phyloP scores from a whole-genome alignment of 2,329 filamentous ascomycete species.

The Plenodomus lindquistii region DNA sequence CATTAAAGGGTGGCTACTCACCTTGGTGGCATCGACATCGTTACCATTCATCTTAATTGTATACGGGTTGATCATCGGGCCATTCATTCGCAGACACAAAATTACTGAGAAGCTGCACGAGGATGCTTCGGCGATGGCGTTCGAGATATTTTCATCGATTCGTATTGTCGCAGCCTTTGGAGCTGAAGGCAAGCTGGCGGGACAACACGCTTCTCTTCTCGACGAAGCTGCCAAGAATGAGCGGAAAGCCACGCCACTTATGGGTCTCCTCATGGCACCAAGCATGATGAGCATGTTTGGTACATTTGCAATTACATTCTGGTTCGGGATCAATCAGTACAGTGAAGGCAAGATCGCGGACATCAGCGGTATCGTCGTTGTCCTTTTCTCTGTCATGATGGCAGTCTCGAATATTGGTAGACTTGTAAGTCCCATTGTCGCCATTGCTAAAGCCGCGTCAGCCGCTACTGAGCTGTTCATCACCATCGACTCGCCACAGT shows the following conservation, averaged over 20 bases:
- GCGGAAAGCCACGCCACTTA: conserved; percentile 32
- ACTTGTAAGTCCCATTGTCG: conserved; percentile 36
- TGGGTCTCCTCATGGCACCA: conserved; percentile 41
- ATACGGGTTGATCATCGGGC: conserved; percentile 34
- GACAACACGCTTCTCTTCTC: conserved; percentile 31
- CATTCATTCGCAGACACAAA: conserved; percentile 41
- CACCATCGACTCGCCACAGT: conserved; percentile 40
- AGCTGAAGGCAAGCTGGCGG: conserved; percentile 40
- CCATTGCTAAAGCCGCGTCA: conserved; percentile 39
- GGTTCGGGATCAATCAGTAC: conserved; percentile 45
- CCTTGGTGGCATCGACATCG: conserved; percentile 52
- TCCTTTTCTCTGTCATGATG: conserved; percentile 47
- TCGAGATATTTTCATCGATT: conserved; percentile 45
- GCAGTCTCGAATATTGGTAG: conserved; percentile 40
- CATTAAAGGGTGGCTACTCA: conserved; percentile 57
- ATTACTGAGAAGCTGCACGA: conserved; percentile 35
- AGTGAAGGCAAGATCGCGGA: conserved; percentile 32
- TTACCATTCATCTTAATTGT: conserved; percentile 46
- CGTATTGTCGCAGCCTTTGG: conserved; percentile 44
- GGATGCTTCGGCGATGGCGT: conserved; percentile 42
- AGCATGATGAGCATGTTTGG: conserved; percentile 43
- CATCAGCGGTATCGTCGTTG: conserved; percentile 42
- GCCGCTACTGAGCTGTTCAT: conserved; percentile 43
- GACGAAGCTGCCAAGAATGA: conserved; percentile 34
- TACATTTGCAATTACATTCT: conserved; percentile 45